phyloP scores from a whole-genome alignment of 2,329 filamentous ascomycete genomes.

The Calonectria hawksworthii region DNA sequence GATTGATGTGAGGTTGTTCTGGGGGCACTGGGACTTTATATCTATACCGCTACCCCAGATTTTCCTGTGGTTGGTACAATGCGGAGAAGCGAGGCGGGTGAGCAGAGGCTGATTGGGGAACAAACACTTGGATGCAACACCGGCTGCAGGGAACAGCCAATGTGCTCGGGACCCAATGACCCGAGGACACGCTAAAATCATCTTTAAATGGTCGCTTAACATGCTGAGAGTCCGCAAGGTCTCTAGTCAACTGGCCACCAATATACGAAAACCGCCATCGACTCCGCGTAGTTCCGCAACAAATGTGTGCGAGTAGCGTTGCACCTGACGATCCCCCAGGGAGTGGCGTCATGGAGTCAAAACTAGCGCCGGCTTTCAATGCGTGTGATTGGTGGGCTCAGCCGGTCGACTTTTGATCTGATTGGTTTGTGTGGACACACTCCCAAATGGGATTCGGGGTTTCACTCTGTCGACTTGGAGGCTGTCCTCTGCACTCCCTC shows the following conservation, averaged over 20 bases:
- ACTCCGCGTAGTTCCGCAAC: neutral
- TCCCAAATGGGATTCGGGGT: neutral
- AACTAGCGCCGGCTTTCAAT: constrained; percentile 32
- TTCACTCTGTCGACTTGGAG: neutral
- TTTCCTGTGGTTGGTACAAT: neutral
- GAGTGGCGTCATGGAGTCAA: neutral
- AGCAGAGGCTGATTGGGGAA: neutral
- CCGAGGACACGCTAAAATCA: neutral
- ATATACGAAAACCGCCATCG: neutral
- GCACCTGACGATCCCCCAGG: constrained; percentile 9
- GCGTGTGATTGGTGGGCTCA: rapidly evolving
- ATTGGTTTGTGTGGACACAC: neutral
- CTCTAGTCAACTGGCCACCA: neutral
- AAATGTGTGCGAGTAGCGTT: neutral
- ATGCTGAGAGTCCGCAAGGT: neutral
- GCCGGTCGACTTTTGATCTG: neutral
- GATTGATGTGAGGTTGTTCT: neutral
- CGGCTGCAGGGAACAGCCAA: neutral
- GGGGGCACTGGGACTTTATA: constrained; percentile 15
- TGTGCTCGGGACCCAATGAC: constrained; percentile 2
- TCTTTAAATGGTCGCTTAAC: neutral
- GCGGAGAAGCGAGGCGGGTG: neutral
- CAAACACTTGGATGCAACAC: neutral
- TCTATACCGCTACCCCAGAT: constrained; percentile 18
- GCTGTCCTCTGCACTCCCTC: neutral